Percentiles rank a stretch among this genome's conserved stretches.
These are phyloP conservation scores for Elaphomyces granulatus DNA, from an alignment of 495 filamentous ascomycete genomes.

Conservation along the genomic window DNA sequence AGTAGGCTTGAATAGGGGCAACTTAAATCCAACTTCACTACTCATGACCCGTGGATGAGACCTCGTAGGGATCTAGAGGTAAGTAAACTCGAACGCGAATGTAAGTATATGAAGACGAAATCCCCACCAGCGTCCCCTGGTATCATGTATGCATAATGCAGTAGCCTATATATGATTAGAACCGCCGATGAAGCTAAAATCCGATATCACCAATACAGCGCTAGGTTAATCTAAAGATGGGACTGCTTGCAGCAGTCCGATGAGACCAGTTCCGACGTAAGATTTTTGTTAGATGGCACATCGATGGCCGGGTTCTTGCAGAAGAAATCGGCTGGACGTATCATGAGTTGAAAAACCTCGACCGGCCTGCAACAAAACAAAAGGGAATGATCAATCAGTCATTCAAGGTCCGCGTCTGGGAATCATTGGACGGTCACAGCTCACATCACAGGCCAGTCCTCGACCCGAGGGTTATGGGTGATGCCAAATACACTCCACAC, in stretches of 20 bases:
- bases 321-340: conserved; percentile 66
- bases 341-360: conserved; percentile 47
- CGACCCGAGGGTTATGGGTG: conserved; percentile 46
- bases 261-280: conserved; percentile 33
- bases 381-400: not conserved
- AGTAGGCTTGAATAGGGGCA: no score
- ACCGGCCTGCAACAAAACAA: conserved; percentile 26
- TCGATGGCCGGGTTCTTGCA: conserved; percentile 59
- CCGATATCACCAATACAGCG: conserved; percentile 1
- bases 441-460: conserved; percentile 59
- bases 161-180: no score
- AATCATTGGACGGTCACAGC: not conserved
- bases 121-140: no score
- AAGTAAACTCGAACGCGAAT: no score
- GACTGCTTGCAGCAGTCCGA: conserved; percentile 16
- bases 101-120: no score
- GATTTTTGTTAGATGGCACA: conserved; percentile 46
- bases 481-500: conserved; percentile 45
- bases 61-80: no score
- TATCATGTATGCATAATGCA: no score
- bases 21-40: no score
- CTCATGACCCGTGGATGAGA: no score
- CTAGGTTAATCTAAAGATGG: not conserved
- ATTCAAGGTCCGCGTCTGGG: not conserved
- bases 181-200: no score